Percentiles rank a stretch among this genome's conserved stretches.
Evolutionary conservation across 495 filamentous ascomycete genomes (phyloP).

Genomic region (Aspergillus haitiensis): DNA sequence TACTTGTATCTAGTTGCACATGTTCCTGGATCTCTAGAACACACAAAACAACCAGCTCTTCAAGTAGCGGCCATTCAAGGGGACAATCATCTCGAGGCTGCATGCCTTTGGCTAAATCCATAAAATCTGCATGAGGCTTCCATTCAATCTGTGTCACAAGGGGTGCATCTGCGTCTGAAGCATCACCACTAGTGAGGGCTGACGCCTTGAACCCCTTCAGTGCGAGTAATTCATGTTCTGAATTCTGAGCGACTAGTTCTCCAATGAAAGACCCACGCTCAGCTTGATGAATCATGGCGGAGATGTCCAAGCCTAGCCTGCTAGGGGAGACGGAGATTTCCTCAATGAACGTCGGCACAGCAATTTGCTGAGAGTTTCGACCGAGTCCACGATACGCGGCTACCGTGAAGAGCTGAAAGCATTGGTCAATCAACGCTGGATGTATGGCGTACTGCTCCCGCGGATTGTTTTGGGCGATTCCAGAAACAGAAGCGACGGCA

Average conservation of each 20-base stretch:
- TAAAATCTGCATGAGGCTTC: neutral
- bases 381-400: constrained; percentile 23
- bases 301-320: too few species aligned
- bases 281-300: too few species aligned
- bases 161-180: neutral
- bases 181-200: neutral
- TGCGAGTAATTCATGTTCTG: too few species aligned
- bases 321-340: too few species aligned
- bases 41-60: neutral
- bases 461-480: too few species aligned
- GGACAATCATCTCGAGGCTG: neutral
- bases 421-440: constrained; percentile 42
- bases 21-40: neutral
- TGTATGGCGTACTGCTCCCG: constrained; percentile 4
- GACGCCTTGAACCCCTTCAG: neutral
- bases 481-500: neutral
- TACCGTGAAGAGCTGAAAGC: constrained; percentile 40
- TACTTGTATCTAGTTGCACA: too few species aligned
- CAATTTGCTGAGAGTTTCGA: constrained; percentile 18
- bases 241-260: too few species aligned
- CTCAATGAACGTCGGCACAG: neutral
- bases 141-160: neutral
- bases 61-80: neutral
- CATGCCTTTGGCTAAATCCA: neutral
- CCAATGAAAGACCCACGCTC: too few species aligned